Percentiles rank a stretch among this genome's conserved stretches.
Evolutionary conservation across 164 flowering plant genomes (phyloP).

Genomic region (Pachysandra terminalis): DNA sequence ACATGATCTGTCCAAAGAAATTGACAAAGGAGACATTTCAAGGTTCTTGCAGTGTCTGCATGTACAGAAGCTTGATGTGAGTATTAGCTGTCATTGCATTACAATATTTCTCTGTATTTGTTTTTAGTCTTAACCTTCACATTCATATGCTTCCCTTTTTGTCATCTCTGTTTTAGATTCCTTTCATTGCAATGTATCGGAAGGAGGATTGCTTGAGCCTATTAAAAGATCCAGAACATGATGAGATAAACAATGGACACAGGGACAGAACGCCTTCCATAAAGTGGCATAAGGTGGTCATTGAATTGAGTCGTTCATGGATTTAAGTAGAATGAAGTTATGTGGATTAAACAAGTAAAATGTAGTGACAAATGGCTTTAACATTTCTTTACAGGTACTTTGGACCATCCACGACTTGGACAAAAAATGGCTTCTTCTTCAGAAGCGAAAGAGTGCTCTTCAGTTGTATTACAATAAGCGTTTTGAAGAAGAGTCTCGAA

Average conservation of each 20-base stretch:
- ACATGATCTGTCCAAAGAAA: conserved; percentile 21
- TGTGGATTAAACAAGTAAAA: too few relatives aligned
- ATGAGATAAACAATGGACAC: conserved; percentile 30
- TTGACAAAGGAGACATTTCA: conserved; percentile 50
- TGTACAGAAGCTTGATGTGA: conserved; percentile 82
- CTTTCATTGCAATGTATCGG: conserved; percentile 91
- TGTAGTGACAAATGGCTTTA: neutral
- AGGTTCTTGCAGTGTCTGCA: conserved; percentile 69
- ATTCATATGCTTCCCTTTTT: conserved; percentile 2
- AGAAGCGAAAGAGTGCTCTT: conserved; percentile 81
- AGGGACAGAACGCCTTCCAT: conserved; percentile 27
- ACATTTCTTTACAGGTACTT: conserved; percentile 54
- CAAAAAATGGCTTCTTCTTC: conserved; percentile 87
- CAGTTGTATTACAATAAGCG: conserved; percentile 62
- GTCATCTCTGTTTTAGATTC: conserved; percentile 47
- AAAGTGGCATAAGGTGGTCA: conserved; percentile 61
- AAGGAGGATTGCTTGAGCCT: conserved; percentile 72
- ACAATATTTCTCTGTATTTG: neutral
- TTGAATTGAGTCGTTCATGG: conserved; percentile 5
- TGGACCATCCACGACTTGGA: conserved; percentile 88
- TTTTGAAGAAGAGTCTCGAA: conserved; percentile 74
- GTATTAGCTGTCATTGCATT: conserved; percentile 19
- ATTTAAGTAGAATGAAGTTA: neutral
- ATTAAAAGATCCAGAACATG: conserved; percentile 52
- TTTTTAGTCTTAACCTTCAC: neutral